Base-by-base conservation (phyloP, 768 basidiomycete species). In the Mrakia blollopis region DNA sequence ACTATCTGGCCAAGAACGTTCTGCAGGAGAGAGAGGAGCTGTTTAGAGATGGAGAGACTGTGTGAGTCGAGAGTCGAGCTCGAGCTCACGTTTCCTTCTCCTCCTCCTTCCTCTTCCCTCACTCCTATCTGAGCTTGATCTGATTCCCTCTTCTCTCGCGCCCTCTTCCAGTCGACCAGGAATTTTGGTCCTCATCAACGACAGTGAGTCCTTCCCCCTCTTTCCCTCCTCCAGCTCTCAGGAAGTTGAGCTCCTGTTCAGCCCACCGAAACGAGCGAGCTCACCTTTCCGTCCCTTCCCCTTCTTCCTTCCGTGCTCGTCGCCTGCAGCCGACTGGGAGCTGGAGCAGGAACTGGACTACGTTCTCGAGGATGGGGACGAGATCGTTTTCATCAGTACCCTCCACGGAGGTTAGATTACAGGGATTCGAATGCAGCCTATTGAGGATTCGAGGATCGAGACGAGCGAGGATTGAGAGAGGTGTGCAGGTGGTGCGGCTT, bases 341-440 rank as follows among this genome's bases (percentile, higher is more conserved):
- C 86, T 98, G 9, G 96, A 98, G 83, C 94, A 93, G 47, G 96
- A 98, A 83, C 90, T 92, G 30, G 90, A 91, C 9, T 97, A 96
- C 82, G 86, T 85, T 79, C 84, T 98, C 76, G 85, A 91, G 82
- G 85, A 89, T 44, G 87, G 88, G 0, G 97, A 99, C 82, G 92
- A 95, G 85, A 88, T 98, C 78, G 93, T 98, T 23, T 96, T 99
- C 83, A 98, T 99, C 78, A 96, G 93, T 30, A 98, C 95, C 0
- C 84, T 98, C 69, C 96, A 98, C 81, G 96, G 96, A 3, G 94
- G 94, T 74, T 96, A 74, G 75, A 52, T 18, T 41, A 6, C 47
- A 44, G 10, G 11, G 47, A 50, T 50, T 14, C 47, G 47, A 50
- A 50, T 50, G 47, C 16, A 21, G 21, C 47, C 47, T 50, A 4